phyloP scores from a whole-genome alignment of 176 grass and related monocot genomes.

The Aegilops speltoides region DNA sequence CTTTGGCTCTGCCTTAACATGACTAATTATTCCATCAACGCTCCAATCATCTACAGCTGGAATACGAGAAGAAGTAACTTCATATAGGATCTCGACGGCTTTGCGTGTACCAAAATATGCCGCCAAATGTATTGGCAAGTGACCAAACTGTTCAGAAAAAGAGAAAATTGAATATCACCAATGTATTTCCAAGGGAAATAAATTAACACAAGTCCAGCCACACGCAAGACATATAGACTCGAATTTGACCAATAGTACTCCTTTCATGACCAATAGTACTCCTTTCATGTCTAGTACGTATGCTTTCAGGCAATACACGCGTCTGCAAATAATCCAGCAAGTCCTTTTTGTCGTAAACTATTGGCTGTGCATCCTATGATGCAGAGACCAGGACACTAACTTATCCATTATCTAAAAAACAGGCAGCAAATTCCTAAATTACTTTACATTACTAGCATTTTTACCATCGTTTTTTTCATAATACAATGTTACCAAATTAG shows the following conservation, averaged over 20 bases:
- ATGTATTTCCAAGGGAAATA: neutral
- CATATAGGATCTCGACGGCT: conserved; percentile 3
- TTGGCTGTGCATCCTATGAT: neutral
- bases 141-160: neutral
- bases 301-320: neutral
- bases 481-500: no score
- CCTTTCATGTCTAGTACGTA: no score
- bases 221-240: neutral
- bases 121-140: neutral
- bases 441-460: neutral
- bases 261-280: neutral
- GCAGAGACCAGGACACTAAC: neutral
- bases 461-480: neutral
- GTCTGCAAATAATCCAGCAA: neutral
- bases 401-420: neutral
- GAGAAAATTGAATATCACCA: neutral
- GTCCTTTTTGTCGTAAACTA: neutral
- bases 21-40: conserved; percentile 1
- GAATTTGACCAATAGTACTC: neutral
- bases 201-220: neutral
- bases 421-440: neutral
- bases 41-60: neutral
- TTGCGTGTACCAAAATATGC: neutral
- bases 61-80: conserved; percentile 7
- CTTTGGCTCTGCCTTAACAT: neutral